Conservation (phyloP, 371 early-diverging fungal genomes). For the Mucor plumbeus region DNA sequence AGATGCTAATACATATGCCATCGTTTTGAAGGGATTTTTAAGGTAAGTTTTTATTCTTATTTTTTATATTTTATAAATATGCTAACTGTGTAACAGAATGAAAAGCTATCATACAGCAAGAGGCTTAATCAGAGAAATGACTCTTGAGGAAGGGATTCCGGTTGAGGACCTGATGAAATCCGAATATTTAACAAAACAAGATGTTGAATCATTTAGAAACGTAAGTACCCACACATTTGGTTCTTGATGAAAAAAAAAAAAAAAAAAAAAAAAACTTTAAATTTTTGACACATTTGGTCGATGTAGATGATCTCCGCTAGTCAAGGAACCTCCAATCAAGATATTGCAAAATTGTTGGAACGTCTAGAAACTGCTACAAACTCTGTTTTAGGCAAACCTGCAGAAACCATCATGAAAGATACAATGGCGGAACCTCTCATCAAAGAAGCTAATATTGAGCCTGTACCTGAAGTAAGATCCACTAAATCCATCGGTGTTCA, state of each 20-base stretch:
- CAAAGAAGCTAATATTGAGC: background rate
- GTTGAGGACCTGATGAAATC: conserved; percentile 50
- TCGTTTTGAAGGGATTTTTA: conserved; percentile 73
- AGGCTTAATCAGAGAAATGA: conserved; percentile 73
- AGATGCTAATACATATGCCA: conserved; percentile 75
- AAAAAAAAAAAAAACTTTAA: background rate
- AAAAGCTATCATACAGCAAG: conserved; percentile 63
- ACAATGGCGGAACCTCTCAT: background rate
- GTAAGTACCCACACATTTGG: conserved; percentile 21
- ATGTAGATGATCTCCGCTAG: conserved; percentile 37
- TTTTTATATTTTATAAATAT: background rate
- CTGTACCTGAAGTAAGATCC: conserved; percentile 40
- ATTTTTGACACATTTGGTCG: background rate
- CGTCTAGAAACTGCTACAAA: conserved; percentile 39
- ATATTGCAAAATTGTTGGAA: conserved; percentile 34
- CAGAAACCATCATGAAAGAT: conserved; percentile 25
- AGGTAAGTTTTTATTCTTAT: conserved; percentile 48
- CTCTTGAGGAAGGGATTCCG: conserved; percentile 40
- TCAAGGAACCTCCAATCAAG: conserved; percentile 23
- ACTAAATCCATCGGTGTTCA: conserved; percentile 75
- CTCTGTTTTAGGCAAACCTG: conserved; percentile 29
- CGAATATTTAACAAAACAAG: conserved; percentile 48
- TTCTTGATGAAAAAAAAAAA: too few species aligned
- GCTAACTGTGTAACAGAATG: conserved; percentile 33
- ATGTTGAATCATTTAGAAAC: conserved; percentile 49